Percentiles rank a stretch among this genome's conserved stretches.
These are phyloP conservation scores for Trichoderma koningii DNA, from an alignment of 2,329 filamentous ascomycete species.

Conservation along the genomic window DNA sequence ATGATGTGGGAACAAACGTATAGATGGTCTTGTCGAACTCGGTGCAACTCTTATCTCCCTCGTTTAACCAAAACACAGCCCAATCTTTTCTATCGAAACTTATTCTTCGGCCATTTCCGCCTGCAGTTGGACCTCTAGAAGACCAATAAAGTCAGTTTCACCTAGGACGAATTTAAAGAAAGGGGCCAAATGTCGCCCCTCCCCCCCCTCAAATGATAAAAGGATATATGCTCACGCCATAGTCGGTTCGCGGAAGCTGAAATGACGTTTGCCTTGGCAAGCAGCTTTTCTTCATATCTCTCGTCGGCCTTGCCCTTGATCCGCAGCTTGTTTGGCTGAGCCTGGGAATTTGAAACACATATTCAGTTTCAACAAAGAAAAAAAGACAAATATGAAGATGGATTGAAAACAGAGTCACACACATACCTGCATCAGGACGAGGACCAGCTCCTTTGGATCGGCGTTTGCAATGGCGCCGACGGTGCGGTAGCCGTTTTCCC, in stretches of 20 bases:
- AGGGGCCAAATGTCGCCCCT: background rate
- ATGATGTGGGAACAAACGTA: background rate
- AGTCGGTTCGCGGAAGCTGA: conserved; percentile 67
- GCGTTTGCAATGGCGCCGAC: conserved; percentile 70
- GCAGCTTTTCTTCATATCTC: conserved; percentile 64
- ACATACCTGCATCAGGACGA: conserved; percentile 68
- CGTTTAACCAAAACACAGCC: no score
- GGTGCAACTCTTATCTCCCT: no score
- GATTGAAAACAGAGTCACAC: background rate
- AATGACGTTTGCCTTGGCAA: conserved; percentile 68
- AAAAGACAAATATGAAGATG: no score
- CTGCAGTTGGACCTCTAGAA: conserved; percentile 54
- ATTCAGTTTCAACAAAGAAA: conserved; percentile 15
- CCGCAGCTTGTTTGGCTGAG: conserved; percentile 66
- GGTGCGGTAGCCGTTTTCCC: conserved; percentile 74
- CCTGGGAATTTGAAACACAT: conserved; percentile 43
- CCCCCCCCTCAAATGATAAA: background rate
- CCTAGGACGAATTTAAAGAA: background rate
- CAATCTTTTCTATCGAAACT: no score
- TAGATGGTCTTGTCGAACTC: no score
- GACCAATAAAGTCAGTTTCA: background rate
- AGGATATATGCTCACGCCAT: conserved; percentile 57
- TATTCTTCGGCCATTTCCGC: conserved; percentile 52
- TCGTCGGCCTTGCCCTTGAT: conserved; percentile 57
- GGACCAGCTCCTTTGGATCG: conserved; percentile 66